Evolutionary conservation across 2,329 filamentous ascomycete genomes (phyloP).

Genomic region (Rhytidhysteron rufulum): DNA sequence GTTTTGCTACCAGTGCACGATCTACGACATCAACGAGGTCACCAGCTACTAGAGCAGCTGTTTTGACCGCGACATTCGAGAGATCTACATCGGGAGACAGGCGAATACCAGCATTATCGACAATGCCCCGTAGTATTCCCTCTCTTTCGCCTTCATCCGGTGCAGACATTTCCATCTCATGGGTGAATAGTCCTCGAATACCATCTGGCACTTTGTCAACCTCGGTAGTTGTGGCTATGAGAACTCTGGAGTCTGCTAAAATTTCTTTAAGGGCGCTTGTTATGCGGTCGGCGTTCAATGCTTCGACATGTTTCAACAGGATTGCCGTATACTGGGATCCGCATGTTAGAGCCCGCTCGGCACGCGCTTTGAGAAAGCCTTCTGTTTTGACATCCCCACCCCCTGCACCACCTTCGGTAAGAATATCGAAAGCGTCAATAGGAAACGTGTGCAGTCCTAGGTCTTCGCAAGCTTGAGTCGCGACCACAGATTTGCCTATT

Average conservation of each 20-base stretch:
- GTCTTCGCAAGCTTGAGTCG: slow-evolving; percentile 74
- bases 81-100: slow-evolving; percentile 82
- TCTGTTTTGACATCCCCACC: slow-evolving; percentile 93
- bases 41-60: slow-evolving; percentile 88
- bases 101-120: slow-evolving; percentile 71
- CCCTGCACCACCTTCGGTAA: slow-evolving; percentile 84
- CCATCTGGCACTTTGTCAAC: slow-evolving; percentile 91
- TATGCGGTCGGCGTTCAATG: slow-evolving; percentile 87
- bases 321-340: slow-evolving; percentile 79
- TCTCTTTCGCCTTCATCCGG: slow-evolving; percentile 92
- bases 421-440: slow-evolving; percentile 88
- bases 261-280: slow-evolving; percentile 80
- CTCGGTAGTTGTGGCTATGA: slow-evolving; percentile 92
- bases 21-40: slow-evolving; percentile 94
- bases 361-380: slow-evolving; percentile 79
- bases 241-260: slow-evolving; percentile 70
- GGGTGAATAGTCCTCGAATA: slow-evolving; percentile 85
- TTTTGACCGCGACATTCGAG: slow-evolving; percentile 83
- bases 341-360: slow-evolving; percentile 84
- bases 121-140: slow-evolving; percentile 74
- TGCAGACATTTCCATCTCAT: slow-evolving; percentile 89
- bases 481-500: slow-evolving; percentile 85
- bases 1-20: slow-evolving; percentile 74
- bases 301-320: slow-evolving; percentile 86
- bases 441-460: slow-evolving; percentile 85